Base-by-base conservation (phyloP, 768 basidiomycete species). In the Paxillus ammoniavirescens region DNA sequence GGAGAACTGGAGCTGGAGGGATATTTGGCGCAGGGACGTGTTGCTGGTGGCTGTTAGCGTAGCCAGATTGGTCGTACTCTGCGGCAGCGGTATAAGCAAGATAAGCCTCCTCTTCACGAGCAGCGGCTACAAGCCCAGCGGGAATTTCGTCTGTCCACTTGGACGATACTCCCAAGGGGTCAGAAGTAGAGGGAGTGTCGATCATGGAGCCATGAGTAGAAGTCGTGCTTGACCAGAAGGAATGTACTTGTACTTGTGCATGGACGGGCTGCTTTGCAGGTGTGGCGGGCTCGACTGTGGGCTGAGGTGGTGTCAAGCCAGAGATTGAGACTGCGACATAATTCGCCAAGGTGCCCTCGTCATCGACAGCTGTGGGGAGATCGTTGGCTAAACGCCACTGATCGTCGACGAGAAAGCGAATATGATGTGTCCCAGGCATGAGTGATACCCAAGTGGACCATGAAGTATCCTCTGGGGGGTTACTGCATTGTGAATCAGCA, bases 381-480 rank as follows among this genome's bases (percentile, higher is more conserved):
- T 90, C 84, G 58, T 87, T 80, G 2, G 88, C 82, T 7, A 89
- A 82, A 56, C 87, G 82, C 85, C 88, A 93, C 43, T 84, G 81
- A 44, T 89, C 91, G 68, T 98, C 96, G 55, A 98, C 91, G 59
- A 98, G 82, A 77, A 97, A 98, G 53, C 94, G 91, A 66, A 98
- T 80, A 59, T 94, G 91, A 65, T 98, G 93, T 0, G 93, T 93
- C 14, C 96, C 96, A 0, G 93, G 93, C 9, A 84, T 82, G 0
- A 98, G 81, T 5, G 75, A 63, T 26, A 86, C 72, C 61, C 66
- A 67, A 5, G 73, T 63, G 36, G 65, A 69, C 65, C 72, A 78
- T 5, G 67, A 67, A 55, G 65, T 62, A 42, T 73, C 72, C 4
- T 65, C 67, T 46, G 69, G 65, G 3, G 73, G 62, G 40, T 69